phyloP scores from a whole-genome alignment of 2,329 filamentous ascomycete species.

The Trichoderma sp. region DNA sequence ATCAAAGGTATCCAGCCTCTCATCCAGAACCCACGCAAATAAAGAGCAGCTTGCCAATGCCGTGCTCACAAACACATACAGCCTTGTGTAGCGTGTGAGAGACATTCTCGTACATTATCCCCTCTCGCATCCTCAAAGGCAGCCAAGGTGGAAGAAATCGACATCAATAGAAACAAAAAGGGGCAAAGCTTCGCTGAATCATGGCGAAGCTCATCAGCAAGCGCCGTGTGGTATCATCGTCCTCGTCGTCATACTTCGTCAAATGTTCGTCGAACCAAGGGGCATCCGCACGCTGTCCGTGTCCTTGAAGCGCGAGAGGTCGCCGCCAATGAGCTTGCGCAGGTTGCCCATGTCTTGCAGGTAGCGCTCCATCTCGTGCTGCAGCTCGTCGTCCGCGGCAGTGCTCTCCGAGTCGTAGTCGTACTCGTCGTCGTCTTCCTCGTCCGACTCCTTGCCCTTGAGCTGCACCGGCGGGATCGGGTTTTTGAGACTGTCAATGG shows the following conservation, averaged over 20 bases:
- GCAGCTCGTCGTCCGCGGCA: constrained; percentile 63
- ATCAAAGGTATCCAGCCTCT: not conserved
- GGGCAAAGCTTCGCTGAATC: not conserved
- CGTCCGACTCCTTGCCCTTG: constrained; percentile 35
- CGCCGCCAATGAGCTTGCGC: constrained; percentile 67
- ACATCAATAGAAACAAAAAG: not conserved
- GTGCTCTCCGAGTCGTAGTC: constrained; percentile 56
- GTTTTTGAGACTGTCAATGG: constrained; percentile 83
- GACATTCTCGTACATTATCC: not conserved
- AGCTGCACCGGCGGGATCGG: constrained; percentile 68
- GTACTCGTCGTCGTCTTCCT: constrained; percentile 56
- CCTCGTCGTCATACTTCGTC: constrained; percentile 12
- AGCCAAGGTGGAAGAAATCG: not conserved
- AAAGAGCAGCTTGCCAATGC: not conserved
- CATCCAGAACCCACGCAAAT: not conserved
- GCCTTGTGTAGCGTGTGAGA: not conserved
- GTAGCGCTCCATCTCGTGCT: constrained; percentile 83
- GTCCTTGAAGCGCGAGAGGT: constrained; percentile 68
- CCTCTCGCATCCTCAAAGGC: not conserved
- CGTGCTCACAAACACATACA: constrained; percentile 11
- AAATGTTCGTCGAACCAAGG: constrained; percentile 50
- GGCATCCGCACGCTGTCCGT: constrained; percentile 59
- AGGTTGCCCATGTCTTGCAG: constrained; percentile 79
- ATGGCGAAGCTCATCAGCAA: not conserved
- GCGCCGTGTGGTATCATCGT: not conserved